Percentiles rank a stretch among this genome's conserved stretches.
Conservation (phyloP, 1,284 basidiomycete species). For the Rhodotorula sp. region DNA sequence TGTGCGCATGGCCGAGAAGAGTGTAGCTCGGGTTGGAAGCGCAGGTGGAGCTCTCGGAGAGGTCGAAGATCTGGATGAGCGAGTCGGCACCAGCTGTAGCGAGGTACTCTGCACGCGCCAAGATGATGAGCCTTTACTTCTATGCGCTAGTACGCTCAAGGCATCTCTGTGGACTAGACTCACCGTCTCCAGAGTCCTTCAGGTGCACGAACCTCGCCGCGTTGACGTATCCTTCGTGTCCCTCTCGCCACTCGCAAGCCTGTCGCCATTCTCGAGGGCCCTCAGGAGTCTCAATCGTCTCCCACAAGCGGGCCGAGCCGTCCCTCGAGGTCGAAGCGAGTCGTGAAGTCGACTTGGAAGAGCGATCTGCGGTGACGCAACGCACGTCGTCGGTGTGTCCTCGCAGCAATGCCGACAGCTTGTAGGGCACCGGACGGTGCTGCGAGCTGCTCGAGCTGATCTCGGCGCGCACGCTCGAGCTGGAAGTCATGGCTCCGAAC, state of each 20-base stretch:
- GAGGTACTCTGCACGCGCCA: slow-evolving; percentile 63
- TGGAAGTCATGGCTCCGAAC: no score
- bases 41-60: slow-evolving; percentile 40
- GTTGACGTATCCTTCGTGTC: slow-evolving; percentile 70
- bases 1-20: slow-evolving; percentile 74
- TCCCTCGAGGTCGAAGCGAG: slow-evolving; percentile 86
- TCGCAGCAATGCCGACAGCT: slow-evolving; percentile 19
- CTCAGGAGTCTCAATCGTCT: neutral
- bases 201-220: slow-evolving; percentile 55
- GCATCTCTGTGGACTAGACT: neutral
- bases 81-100: slow-evolving; percentile 81
- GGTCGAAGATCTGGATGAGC: slow-evolving; percentile 61
- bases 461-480: no score
- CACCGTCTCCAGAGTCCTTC: neutral
- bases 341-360: neutral
- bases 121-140: slow-evolving; percentile 1
- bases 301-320: slow-evolving; percentile 81
- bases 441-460: neutral
- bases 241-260: neutral
- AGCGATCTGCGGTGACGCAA: slow-evolving; percentile 6
- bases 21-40: slow-evolving; percentile 53
- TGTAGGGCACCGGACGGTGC: slow-evolving; percentile 1
- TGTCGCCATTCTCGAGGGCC: slow-evolving; percentile 7
- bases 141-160: no score
- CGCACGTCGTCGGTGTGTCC: slow-evolving; percentile 36